phyloP scores from a whole-genome alignment of 177 flowering plant species.

The Tripterygium wilfordii region DNA sequence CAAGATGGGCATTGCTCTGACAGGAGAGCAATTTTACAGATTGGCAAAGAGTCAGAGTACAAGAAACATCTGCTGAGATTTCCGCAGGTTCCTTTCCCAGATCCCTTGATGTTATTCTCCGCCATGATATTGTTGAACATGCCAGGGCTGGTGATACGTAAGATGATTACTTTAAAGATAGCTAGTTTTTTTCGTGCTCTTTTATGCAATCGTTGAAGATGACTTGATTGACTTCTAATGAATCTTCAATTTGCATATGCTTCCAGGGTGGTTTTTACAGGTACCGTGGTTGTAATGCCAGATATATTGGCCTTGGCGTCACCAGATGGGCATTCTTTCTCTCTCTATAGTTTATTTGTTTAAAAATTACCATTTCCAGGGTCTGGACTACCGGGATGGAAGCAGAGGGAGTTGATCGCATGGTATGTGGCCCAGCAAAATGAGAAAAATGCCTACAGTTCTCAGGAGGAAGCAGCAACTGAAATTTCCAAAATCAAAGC shows the following conservation, averaged over 20 bases:
- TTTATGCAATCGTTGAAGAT: neutral
- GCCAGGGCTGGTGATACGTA: slow-evolving; percentile 99
- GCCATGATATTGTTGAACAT: slow-evolving; percentile 96
- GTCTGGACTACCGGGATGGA: slow-evolving; percentile 80
- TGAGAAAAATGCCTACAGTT: slow-evolving; percentile 56
- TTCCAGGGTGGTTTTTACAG: slow-evolving; percentile 87
- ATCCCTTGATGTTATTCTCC: slow-evolving; percentile 91
- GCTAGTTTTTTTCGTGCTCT: neutral
- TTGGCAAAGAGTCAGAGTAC: slow-evolving; percentile 99
- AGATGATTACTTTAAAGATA: too few species aligned
- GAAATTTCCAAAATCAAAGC: slow-evolving; percentile 67
- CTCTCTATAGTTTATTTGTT: too few species aligned
- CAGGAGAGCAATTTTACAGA: slow-evolving; percentile 96
- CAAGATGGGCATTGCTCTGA: slow-evolving; percentile 71
- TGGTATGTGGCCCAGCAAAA: slow-evolving; percentile 85
- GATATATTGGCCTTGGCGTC: slow-evolving; percentile 83
- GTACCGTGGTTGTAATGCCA: slow-evolving; percentile 93
- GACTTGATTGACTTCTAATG: neutral
- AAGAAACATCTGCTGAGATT: slow-evolving; percentile 93
- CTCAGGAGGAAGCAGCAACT: slow-evolving; percentile 54
- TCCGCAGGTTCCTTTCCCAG: slow-evolving; percentile 96
- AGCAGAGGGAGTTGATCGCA: slow-evolving; percentile 77
- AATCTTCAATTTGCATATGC: neutral
- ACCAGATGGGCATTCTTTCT: neutral
- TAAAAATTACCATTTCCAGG: slow-evolving; percentile 38